Evolutionary conservation across 2,329 filamentous ascomycete species (phyloP).

Genomic region (Diaporthe destruens): DNA sequence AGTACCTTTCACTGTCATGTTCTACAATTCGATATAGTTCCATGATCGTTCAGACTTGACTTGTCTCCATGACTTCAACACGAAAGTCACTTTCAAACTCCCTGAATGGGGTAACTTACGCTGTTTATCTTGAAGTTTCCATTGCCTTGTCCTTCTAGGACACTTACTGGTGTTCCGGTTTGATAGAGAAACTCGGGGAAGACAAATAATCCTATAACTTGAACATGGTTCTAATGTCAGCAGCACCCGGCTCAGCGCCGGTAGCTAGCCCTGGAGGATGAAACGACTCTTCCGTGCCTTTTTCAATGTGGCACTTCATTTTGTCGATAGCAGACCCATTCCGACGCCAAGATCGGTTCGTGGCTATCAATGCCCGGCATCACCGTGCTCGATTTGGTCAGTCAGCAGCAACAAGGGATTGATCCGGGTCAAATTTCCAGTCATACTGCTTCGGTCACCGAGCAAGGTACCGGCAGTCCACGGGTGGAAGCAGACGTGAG

Average conservation of each 20-base stretch:
- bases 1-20: constrained; percentile 5
- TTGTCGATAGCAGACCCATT: not conserved
- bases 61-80: not conserved
- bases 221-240: not conserved
- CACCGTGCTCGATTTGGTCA: not conserved
- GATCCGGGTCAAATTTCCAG: not conserved
- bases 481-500: not conserved
- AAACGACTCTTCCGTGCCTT: not conserved
- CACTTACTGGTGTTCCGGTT: not conserved
- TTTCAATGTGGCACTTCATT: constrained; percentile 8
- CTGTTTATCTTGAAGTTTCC: too few relatives aligned
- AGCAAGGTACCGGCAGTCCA: not conserved
- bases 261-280: not conserved
- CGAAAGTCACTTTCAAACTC: too few relatives aligned
- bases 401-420: not conserved
- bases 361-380: constrained; percentile 12
- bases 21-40: not conserved
- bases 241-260: not conserved
- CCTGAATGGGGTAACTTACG: too few relatives aligned
- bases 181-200: not conserved
- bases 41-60: not conserved
- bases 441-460: not conserved
- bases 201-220: not conserved
- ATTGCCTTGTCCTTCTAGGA: too few relatives aligned
- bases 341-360: constrained; percentile 7